Percentiles rank a stretch among this genome's conserved stretches.
Conservation (phyloP, 805 yeast species). For the Sugiyamaella smithiae region DNA sequence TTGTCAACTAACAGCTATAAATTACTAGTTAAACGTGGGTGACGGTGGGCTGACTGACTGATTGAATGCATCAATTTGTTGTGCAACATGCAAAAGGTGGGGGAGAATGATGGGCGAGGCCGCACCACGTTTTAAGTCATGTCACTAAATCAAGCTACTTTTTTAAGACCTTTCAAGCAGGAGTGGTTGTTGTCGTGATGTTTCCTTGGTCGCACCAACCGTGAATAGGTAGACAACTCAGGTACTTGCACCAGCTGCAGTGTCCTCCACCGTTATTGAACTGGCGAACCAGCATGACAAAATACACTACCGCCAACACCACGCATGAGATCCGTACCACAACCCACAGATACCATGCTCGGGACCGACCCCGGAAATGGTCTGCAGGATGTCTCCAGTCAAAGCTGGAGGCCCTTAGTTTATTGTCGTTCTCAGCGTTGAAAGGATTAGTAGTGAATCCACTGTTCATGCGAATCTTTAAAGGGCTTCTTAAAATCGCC, state of each 20-base stretch:
- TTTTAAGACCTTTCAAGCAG: too few relatives aligned
- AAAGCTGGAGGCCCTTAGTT: slow-evolving; percentile 24
- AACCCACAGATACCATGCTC: slow-evolving; percentile 51
- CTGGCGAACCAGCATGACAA: slow-evolving; percentile 47
- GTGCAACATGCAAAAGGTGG: too few relatives aligned
- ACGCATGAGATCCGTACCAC: slow-evolving; percentile 45
- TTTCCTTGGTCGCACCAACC: slow-evolving; percentile 65
- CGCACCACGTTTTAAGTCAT: too few relatives aligned
- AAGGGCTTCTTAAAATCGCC: slow-evolving; percentile 55
- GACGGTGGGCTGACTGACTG: too few relatives aligned
- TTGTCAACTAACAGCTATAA: too few relatives aligned
- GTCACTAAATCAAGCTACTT: too few relatives aligned
- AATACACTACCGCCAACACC: slow-evolving; percentile 48
- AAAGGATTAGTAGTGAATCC: slow-evolving; percentile 20
- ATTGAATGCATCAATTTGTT: too few relatives aligned
- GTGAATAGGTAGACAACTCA: slow-evolving; percentile 66
- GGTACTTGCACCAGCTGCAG: slow-evolving; percentile 72
- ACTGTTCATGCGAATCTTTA: slow-evolving; percentile 19
- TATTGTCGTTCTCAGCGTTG: slow-evolving; percentile 7
- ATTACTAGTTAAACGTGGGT: too few relatives aligned
- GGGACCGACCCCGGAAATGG: slow-evolving; percentile 26
- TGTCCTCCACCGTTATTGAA: slow-evolving; percentile 49
- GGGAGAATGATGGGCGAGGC: too few relatives aligned
- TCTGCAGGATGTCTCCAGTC: slow-evolving; percentile 24
- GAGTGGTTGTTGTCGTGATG: slow-evolving; percentile 24